Percentiles rank a stretch among this genome's conserved stretches.
These are phyloP conservation scores for Tetracladium maxilliforme DNA, from an alignment of 2,329 filamentous ascomycete genomes.

Conservation along the genomic window DNA sequence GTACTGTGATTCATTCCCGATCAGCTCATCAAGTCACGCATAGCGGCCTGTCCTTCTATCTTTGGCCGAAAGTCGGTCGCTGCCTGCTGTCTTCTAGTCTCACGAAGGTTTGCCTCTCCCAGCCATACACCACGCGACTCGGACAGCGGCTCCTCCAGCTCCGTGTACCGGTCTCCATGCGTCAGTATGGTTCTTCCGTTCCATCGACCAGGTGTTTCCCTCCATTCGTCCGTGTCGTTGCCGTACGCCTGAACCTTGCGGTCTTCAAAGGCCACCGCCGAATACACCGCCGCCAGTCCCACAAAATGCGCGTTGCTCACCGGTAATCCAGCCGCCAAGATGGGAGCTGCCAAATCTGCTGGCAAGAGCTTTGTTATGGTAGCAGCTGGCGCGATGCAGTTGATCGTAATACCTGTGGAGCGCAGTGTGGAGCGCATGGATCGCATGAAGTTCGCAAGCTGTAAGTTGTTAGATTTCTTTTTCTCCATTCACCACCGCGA, in stretches of 20 bases:
- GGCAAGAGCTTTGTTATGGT: slow-evolving; percentile 17
- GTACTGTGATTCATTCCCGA: too few species aligned
- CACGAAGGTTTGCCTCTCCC: too few species aligned
- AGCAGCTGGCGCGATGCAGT: slow-evolving; percentile 19
- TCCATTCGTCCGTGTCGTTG: slow-evolving; percentile 11
- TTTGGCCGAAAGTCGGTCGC: too few species aligned
- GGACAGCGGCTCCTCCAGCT: slow-evolving; percentile 18
- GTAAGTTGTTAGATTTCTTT: background rate
- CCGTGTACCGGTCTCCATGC: slow-evolving; percentile 18
- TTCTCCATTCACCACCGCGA: background rate
- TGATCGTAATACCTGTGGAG: slow-evolving; percentile 18
- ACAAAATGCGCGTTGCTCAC: slow-evolving; percentile 17
- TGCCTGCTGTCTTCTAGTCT: too few species aligned
- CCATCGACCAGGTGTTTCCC: slow-evolving; percentile 2
- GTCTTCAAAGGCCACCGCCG: slow-evolving; percentile 17
- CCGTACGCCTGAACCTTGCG: slow-evolving; percentile 19
- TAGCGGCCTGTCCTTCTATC: too few species aligned
- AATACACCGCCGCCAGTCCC: slow-evolving; percentile 19
- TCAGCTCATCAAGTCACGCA: too few species aligned
- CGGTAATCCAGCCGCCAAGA: slow-evolving; percentile 15
- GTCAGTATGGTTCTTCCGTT: slow-evolving; percentile 21
- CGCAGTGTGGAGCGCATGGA: slow-evolving; percentile 13
- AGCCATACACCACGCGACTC: too few species aligned
- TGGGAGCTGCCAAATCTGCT: slow-evolving; percentile 13
- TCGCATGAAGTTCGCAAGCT: slow-evolving; percentile 17